Percentiles rank a stretch among this genome's conserved stretches.
Evolutionary conservation across 176 grass and related monocot genomes (phyloP).

Genomic region (Oryza australiensis): DNA sequence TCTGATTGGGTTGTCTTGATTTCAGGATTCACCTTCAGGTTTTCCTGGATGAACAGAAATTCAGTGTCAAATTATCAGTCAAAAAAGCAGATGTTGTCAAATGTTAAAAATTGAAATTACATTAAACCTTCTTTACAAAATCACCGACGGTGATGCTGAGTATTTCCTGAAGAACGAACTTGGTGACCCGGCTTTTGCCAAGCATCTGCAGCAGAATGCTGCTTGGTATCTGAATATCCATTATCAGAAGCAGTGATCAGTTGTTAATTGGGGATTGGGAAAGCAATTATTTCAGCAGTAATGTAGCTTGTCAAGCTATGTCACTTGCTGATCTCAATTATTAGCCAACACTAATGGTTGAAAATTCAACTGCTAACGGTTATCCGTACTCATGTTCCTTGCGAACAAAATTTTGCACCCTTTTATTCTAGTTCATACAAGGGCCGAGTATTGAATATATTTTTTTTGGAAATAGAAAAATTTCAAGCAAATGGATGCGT

Average conservation of each 20-base stretch:
- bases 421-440: conserved; percentile 18
- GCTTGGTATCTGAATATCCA: conserved; percentile 59
- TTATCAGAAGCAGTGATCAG: not conserved
- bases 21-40: conserved; percentile 60
- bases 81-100: not conserved
- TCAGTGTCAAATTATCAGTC: not conserved
- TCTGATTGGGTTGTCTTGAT: conserved; percentile 55
- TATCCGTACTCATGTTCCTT: conserved; percentile 26
- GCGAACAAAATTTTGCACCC: not conserved
- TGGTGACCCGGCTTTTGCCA: conserved; percentile 70
- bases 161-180: conserved; percentile 74
- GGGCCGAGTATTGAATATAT: not conserved
- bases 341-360: conserved; percentile 36
- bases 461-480: not conserved
- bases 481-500: conserved; percentile 9
- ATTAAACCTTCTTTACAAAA: conserved; percentile 64
- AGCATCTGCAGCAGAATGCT: conserved; percentile 72
- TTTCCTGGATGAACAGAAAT: conserved; percentile 46
- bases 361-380: conserved; percentile 35
- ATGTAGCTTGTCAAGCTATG: not conserved
- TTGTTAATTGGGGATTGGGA: conserved; percentile 2
- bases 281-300: conserved; percentile 19
- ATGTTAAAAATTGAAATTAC: conserved; percentile 5
- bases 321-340: conserved; percentile 26
- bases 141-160: conserved; percentile 62